Evolutionary conservation across 106 monocot genomes (phyloP).

Genomic region (Platanthera zijinensis): DNA sequence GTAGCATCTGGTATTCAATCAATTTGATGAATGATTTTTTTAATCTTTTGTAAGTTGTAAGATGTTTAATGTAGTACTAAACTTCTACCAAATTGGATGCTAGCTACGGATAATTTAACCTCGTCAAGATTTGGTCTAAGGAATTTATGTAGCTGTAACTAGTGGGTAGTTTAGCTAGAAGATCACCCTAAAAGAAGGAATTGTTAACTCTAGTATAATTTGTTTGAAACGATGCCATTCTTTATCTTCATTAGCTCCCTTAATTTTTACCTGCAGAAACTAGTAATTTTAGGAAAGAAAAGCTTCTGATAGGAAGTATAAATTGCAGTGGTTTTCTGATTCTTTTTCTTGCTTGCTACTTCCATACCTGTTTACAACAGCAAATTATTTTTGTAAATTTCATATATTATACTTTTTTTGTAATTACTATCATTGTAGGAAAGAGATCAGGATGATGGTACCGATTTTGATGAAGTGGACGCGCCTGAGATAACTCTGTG

Average conservation of each 20-base stretch:
- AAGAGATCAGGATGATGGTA: constrained; percentile 27
- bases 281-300: background rate
- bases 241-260: background rate
- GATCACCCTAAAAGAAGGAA: background rate
- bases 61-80: background rate
- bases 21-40: background rate
- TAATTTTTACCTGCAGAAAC: background rate
- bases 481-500: constrained; percentile 58
- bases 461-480: constrained; percentile 44
- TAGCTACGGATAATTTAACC: too few relatives aligned
- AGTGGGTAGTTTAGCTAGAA: background rate
- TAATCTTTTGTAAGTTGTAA: background rate
- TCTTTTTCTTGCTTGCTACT: background rate
- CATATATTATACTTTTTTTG: background rate
- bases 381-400: background rate
- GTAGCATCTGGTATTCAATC: background rate
- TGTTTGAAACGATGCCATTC: background rate
- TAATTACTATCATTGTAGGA: constrained; percentile 29
- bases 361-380: background rate
- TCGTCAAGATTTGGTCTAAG: background rate
- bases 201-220: background rate
- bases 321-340: background rate
- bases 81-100: too few relatives aligned
- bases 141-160: background rate
- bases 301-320: background rate